A percentile compares a stretch with the other conserved stretches of the same genome.
Conservation (phyloP, 148 eudicot species). For the Heliamphora exappendiculata region DNA sequence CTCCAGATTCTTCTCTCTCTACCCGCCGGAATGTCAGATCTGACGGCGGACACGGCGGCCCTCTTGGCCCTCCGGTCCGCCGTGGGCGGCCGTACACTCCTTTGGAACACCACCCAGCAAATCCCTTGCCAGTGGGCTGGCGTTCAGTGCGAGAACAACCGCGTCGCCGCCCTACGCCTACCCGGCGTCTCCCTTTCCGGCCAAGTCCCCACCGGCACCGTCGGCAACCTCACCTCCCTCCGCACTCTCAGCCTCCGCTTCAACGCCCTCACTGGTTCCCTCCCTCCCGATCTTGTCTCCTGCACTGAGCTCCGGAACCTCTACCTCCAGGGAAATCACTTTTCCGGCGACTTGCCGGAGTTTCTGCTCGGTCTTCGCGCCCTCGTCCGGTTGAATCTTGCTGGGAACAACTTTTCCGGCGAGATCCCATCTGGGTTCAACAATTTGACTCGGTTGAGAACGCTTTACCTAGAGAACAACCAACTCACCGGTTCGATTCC, state of each 20-base stretch:
- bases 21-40: slow-evolving; percentile 24
- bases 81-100: slow-evolving; percentile 55
- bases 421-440: slow-evolving; percentile 27
- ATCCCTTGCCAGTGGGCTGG: slow-evolving; percentile 56
- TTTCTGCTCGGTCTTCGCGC: slow-evolving; percentile 20
- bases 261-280: slow-evolving; percentile 40
- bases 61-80: slow-evolving; percentile 50
- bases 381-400: slow-evolving; percentile 51
- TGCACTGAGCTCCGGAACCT: slow-evolving; percentile 36
- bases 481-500: slow-evolving; percentile 52
- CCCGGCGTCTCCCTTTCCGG: slow-evolving; percentile 63
- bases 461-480: slow-evolving; percentile 53
- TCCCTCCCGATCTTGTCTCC: slow-evolving; percentile 38
- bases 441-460: slow-evolving; percentile 45
- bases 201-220: slow-evolving; percentile 30
- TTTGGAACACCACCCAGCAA: slow-evolving; percentile 37
- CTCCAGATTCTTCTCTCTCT: slow-evolving; percentile 11
- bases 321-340: slow-evolving; percentile 46
- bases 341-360: slow-evolving; percentile 38
- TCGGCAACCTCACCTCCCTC: slow-evolving; percentile 39
- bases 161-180: slow-evolving; percentile 41
- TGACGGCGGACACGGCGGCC: slow-evolving; percentile 34
- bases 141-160: slow-evolving; percentile 41
- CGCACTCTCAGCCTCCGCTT: slow-evolving; percentile 45
- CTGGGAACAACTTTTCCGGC: slow-evolving; percentile 51